Base-by-base conservation (phyloP, 768 basidiomycete species). In the Naganishia friedmannii region DNA sequence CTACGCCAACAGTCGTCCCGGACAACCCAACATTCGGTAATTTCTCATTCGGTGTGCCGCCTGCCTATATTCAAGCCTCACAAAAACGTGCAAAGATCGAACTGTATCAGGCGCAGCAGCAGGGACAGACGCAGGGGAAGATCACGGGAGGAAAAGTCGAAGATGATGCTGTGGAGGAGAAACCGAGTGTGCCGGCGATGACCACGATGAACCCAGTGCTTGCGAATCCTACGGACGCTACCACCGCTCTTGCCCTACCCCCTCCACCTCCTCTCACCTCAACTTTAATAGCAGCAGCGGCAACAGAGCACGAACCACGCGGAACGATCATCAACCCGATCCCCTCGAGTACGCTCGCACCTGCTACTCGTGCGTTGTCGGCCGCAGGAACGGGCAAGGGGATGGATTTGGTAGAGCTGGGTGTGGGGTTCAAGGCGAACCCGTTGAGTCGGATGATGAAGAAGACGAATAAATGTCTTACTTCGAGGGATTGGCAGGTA, bases 391-490 rank as follows among this genome's bases (percentile, higher is more conserved):
- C 45, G 28, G 46, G 46, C 39, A 48, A 63, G 48, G 58, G 48
- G 0, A 31, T 39, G 32, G 76, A 77, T 55, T 68, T 79, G 21
- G 72, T 71, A 34, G 69, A 74, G 45, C 70, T 79, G 6, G 74
- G 76, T n/a, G 69, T 73, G 0, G 66, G 69, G 23, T 81, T 76
- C 70, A 66, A 56, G 2, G 70, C 77, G 21, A 81, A 78, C 34
- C 78, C 80, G 7, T 21, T 81, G 8, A 74, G 73, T n/a, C 75
- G 74, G 26, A 67, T 72, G 55, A 57, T 79, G 46, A 17, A 73
- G 32, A 75, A 73, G 67, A 77, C 77, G 26, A 74, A 69, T 26
- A 81, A 81, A 70, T 78, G 77, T 56, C 73, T 81, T 23, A 66
- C 77, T 65, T 78, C 78, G 13, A 68, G 48, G 23, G 80, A 81